Conservation (phyloP, 305 asterid genomes). For the Plantago rigida region DNA sequence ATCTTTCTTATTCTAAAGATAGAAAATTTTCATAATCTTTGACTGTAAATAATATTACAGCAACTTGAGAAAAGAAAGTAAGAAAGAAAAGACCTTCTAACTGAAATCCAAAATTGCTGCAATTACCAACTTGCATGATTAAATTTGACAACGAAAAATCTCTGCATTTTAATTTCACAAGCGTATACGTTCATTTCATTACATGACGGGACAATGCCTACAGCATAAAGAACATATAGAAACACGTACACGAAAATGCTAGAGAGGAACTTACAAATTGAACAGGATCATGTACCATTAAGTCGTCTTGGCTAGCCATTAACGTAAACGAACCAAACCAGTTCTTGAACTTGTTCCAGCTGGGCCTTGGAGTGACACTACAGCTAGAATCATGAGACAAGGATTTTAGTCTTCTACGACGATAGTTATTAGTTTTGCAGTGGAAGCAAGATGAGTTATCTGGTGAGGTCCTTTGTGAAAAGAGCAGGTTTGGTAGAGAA, state of each 20-base stretch:
- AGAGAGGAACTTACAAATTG: constrained; percentile 28
- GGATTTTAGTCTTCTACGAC: constrained; percentile 4
- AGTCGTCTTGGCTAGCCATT: constrained; percentile 30
- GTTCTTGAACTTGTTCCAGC: constrained; percentile 26
- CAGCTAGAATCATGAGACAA: background rate
- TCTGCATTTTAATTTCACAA: background rate
- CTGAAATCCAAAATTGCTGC: background rate
- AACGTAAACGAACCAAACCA: constrained; percentile 21
- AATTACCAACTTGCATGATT: background rate
- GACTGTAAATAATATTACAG: background rate
- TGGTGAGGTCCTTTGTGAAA: constrained; percentile 22
- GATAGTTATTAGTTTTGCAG: constrained; percentile 27
- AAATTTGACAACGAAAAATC: no score
- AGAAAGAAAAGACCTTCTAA: no score
- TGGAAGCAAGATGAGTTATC: constrained; percentile 37
- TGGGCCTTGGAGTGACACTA: constrained; percentile 17
- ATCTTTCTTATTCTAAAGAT: no score
- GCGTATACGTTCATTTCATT: background rate
- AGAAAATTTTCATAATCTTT: constrained; percentile 3
- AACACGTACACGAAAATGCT: background rate
- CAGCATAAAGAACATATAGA: no score
- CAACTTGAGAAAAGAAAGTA: background rate
- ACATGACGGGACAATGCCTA: no score
- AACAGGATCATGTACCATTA: constrained; percentile 13
- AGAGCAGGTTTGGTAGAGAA: constrained; percentile 13